Conservation (phyloP, 495 filamentous ascomycete genomes). For the Trichoderma orchidacearum region DNA sequence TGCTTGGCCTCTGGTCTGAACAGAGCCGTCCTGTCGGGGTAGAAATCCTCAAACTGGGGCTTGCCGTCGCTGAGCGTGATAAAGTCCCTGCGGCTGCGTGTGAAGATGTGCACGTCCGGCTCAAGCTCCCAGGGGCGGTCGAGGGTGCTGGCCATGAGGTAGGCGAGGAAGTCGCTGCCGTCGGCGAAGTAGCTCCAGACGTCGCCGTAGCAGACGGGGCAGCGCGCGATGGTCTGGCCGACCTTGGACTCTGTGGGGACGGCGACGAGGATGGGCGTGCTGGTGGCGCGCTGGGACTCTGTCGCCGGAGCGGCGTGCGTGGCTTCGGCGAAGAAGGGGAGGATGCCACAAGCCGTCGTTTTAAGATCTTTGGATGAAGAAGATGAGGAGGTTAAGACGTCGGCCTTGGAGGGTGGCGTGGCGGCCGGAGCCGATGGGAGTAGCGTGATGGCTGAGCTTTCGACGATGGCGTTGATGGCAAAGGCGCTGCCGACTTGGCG, state of each 20-base stretch:
- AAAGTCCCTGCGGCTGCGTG: slow-evolving; percentile 1
- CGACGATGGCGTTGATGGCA: slow-evolving; percentile 13
- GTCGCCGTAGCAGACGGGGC: slow-evolving; percentile 2
- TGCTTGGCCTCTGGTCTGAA: not conserved
- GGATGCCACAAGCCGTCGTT: not conserved
- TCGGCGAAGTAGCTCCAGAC: slow-evolving; percentile 1
- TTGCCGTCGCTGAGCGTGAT: not conserved
- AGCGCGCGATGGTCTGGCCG: slow-evolving; percentile 2
- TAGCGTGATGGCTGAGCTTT: not conserved
- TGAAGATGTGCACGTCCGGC: slow-evolving; percentile 7
- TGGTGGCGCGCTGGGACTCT: not conserved
- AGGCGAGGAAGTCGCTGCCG: slow-evolving; percentile 2
- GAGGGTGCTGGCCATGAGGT: slow-evolving; percentile 5
- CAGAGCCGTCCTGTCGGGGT: not conserved
- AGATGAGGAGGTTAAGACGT: not conserved
- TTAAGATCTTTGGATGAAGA: not conserved
- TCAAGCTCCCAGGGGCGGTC: slow-evolving; percentile 4
- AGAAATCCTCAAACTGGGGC: slow-evolving; percentile 1
- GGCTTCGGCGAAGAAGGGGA: not conserved
- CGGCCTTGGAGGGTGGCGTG: not conserved
- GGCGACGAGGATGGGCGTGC: not conserved
- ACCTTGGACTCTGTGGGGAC: not conserved
- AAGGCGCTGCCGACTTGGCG: slow-evolving; percentile 21
- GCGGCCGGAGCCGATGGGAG: slow-evolving; percentile 1
- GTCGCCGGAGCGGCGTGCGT: not conserved